Evolutionary conservation across 1,284 basidiomycete genomes (phyloP).

Genomic region (Exsudoporus floridanus): DNA sequence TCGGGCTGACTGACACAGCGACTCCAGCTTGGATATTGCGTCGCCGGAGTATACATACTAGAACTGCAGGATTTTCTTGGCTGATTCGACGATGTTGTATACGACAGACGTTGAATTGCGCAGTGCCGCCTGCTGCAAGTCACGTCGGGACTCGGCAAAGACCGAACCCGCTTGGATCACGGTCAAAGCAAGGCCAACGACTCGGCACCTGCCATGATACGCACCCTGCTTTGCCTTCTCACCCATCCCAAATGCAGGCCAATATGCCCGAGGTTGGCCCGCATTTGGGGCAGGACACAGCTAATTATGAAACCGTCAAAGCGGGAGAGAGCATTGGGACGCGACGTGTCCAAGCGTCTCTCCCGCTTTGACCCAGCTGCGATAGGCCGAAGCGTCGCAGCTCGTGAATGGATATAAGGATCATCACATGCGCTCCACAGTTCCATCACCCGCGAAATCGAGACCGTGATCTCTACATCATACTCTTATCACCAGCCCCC

Average conservation of each 20-base stretch:
- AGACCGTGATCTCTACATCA: background rate
- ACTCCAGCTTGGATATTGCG: no score
- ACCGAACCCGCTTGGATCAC: conserved; percentile 3
- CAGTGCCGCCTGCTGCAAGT: no score
- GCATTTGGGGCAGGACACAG: background rate
- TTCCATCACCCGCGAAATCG: background rate
- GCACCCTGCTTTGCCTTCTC: background rate
- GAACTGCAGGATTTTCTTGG: no score
- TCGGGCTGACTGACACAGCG: background rate
- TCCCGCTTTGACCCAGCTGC: conserved; percentile 19
- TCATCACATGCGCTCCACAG: conserved; percentile 3
- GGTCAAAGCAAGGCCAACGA: conserved; percentile 19
- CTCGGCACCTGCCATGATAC: conserved; percentile 13
- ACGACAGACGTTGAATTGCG: no score
- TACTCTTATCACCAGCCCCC: background rate
- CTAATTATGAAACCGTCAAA: conserved; percentile 6
- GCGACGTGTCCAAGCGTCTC: conserved; percentile 25
- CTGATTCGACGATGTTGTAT: no score
- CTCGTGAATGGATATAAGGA: conserved; percentile 17
- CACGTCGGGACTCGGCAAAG: no score
- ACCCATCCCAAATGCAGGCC: conserved; percentile 1
- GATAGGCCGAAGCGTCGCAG: conserved; percentile 8
- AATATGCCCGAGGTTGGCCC: no score
- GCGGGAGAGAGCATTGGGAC: background rate
- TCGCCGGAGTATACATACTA: no score